Conservation (phyloP, 1,139 yeast species). For the Zygoascus meyerae region DNA sequence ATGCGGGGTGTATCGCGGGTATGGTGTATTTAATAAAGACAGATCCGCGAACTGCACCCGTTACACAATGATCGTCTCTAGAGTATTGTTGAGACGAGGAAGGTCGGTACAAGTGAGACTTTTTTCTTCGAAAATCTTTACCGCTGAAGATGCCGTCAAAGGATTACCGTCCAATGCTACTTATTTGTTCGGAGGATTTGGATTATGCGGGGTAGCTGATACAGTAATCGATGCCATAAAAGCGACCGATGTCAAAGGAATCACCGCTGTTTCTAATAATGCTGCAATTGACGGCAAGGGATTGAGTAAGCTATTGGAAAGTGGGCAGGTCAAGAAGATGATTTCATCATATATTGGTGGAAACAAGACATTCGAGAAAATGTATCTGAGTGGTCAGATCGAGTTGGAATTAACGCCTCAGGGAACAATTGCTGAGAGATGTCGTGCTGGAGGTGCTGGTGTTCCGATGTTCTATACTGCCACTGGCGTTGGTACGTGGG, state of each 20-base stretch:
- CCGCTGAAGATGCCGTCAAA: constrained; percentile 4
- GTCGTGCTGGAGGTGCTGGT: constrained; percentile 46
- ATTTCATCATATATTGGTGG: constrained; percentile 45
- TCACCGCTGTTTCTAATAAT: constrained; percentile 48
- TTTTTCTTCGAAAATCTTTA: constrained; percentile 3
- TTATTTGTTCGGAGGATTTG: constrained; percentile 47
- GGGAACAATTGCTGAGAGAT: constrained; percentile 46
- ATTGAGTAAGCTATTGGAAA: constrained; percentile 38
- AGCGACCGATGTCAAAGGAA: constrained; percentile 36
- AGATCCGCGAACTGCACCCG: too few relatives aligned
- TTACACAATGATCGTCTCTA: too few relatives aligned
- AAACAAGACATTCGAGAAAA: constrained; percentile 39
- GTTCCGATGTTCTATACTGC: constrained; percentile 48
- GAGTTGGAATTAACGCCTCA: constrained; percentile 48
- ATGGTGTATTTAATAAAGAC: too few relatives aligned
- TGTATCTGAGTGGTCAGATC: constrained; percentile 40
- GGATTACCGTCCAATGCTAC: constrained; percentile 8
- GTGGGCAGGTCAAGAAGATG: constrained; percentile 43
- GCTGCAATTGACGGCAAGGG: constrained; percentile 48
- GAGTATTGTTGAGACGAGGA: too few relatives aligned
- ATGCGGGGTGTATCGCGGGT: too few relatives aligned
- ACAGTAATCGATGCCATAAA: constrained; percentile 34
- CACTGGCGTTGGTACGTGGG: constrained; percentile 47
- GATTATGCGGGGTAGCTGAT: constrained; percentile 45
- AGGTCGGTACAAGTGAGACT: neutral